Evolutionary conservation across 2,329 filamentous ascomycete species (phyloP), one percentile per base, ranked within the genome.

Genomic region (Zalaria obscura): DNA sequence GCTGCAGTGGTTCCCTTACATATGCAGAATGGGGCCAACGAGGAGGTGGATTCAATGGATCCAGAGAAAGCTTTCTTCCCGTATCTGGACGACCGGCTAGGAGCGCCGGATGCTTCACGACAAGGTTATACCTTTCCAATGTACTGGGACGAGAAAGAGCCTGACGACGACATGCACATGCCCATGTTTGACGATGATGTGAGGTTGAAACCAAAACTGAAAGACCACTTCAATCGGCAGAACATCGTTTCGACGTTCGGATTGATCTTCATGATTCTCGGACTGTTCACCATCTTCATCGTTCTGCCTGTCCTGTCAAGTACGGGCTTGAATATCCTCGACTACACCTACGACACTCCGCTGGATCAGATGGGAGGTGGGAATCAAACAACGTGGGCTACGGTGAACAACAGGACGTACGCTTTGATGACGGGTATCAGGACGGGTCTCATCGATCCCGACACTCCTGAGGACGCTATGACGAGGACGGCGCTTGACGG

Each of bases 81-180:
- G 2, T 62, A 63, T 26, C 49, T 69, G 7, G 66, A 72, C 49
- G 68, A 73, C 48, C 58, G 67, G 28, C 52, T 72, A 8, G 59
- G 55, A 11, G 64, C 62, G 5, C 66, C 67, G 1, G 58, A 55
- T 48, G 52, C 63, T 25, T 66, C 66, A 42, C 57, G 60, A 31
- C 62, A 59, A 25, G 59, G 61, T 25, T 57, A 57, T 44, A 51
- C 48, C 1, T 68, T 66, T 50, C 63, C 69, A 4, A 50, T 73
- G 18, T 69, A 69, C 47, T 56, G 60, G 9, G 64, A 73, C 45
- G 63, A 72, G 45, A 60, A 65, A 38, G 72, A 75, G 50, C 62
- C 62, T 26, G 72, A 75, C 46, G 72, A 75, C 46, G 65, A 68
- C 26, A 62, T 72, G 55, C 71, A 75, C 44, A 67, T 70, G 59